phyloP scores from a whole-genome alignment of 441 rosid species.

The Adansonia rubrostipa region DNA sequence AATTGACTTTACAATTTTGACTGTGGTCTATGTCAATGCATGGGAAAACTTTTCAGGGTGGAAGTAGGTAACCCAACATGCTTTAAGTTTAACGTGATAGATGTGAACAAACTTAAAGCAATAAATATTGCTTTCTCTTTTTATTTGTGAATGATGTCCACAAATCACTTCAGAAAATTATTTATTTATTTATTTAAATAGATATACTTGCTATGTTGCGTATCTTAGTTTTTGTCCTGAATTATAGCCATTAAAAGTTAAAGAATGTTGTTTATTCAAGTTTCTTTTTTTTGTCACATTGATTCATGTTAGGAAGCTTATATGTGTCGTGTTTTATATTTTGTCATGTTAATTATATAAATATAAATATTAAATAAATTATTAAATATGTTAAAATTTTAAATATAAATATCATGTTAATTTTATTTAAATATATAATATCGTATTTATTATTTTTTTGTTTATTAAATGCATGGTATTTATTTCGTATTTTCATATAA shows the following conservation, averaged over 20 bases:
- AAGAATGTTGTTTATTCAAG: too few species aligned
- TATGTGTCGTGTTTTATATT: too few species aligned
- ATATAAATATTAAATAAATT: too few species aligned
- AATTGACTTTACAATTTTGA: not conserved
- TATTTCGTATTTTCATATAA: too few species aligned
- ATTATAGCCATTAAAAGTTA: not conserved
- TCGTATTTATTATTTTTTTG: too few species aligned
- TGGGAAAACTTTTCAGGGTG: not conserved
- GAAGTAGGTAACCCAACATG: not conserved
- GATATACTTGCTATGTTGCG: not conserved
- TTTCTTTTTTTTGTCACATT: too few species aligned
- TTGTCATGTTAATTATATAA: too few species aligned
- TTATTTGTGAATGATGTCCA: slow-evolving; percentile 12
- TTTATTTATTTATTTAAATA: not conserved
- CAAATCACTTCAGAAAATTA: not conserved
- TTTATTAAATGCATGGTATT: too few species aligned
- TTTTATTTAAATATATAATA: too few species aligned
- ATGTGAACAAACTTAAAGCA: not conserved
- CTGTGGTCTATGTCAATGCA: not conserved
- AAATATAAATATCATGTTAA: too few species aligned
- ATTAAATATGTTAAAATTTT: too few species aligned
- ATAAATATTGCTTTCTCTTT: not conserved
- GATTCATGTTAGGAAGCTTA: too few species aligned
- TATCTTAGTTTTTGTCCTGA: not conserved
- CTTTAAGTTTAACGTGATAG: not conserved